Conservation (phyloP, 257 asterid species). For the Linderniella brevidens region DNA sequence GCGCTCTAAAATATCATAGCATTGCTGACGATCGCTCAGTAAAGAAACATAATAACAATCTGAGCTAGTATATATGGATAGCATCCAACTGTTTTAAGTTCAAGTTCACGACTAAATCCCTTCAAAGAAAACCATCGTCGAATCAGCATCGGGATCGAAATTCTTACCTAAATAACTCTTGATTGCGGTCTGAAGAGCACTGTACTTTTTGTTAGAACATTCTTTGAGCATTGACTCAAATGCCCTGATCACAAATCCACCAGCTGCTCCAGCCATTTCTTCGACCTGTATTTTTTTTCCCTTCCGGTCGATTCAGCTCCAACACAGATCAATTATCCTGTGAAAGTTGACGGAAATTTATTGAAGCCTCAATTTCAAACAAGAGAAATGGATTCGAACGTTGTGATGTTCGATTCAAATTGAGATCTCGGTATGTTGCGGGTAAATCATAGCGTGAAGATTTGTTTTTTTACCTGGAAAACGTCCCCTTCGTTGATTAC, state of each 20-base stretch:
- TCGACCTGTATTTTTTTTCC: neutral
- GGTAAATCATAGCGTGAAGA: too few relatives aligned
- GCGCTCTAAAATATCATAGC: too few relatives aligned
- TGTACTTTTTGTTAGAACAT: slow-evolving; percentile 51
- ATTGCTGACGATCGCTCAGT: too few relatives aligned
- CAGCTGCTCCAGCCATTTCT: slow-evolving; percentile 81
- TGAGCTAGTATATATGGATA: too few relatives aligned
- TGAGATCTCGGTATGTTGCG: too few relatives aligned
- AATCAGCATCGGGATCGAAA: slow-evolving; percentile 3
- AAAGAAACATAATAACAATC: too few relatives aligned
- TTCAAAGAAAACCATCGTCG: slow-evolving; percentile 1
- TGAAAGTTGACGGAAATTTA: neutral
- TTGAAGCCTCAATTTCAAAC: too few relatives aligned
- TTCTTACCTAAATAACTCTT: slow-evolving; percentile 53
- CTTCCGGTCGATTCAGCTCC: neutral
- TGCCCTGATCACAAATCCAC: slow-evolving; percentile 90
- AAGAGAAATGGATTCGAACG: too few relatives aligned
- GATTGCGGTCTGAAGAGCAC: slow-evolving; percentile 53
- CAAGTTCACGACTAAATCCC: neutral
- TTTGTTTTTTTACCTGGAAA: too few relatives aligned
- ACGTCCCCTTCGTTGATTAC: too few relatives aligned
- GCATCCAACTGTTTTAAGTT: too few relatives aligned
- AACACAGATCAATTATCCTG: neutral
- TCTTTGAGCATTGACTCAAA: slow-evolving; percentile 94
- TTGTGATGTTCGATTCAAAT: too few relatives aligned